These are phyloP conservation scores for Hyphopichia buzzinii DNA, from an alignment of 1,139 yeast genomes.

Conservation along the genomic window DNA sequence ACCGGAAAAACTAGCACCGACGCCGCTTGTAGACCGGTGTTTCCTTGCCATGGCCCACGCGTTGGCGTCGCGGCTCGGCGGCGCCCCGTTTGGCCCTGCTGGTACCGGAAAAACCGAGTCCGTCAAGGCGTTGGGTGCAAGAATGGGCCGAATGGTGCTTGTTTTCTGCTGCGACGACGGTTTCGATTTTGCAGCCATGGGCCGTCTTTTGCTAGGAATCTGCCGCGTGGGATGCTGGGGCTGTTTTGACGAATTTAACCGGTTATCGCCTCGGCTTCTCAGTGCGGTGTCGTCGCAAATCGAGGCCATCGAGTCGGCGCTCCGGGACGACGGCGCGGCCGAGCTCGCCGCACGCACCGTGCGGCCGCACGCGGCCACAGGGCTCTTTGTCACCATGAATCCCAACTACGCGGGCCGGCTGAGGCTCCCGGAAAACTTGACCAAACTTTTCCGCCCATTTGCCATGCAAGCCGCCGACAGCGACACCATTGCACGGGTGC, in stretches of 20 bases:
- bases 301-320: slow-evolving; percentile 64
- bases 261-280: slow-evolving; percentile 67
- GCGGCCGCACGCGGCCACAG: slow-evolving; percentile 52
- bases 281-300: slow-evolving; percentile 87
- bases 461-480: slow-evolving; percentile 76
- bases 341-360: slow-evolving; percentile 49
- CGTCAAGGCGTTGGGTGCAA: slow-evolving; percentile 78
- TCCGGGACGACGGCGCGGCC: slow-evolving; percentile 27
- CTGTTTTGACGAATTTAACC: slow-evolving; percentile 93
- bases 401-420: slow-evolving; percentile 88
- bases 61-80: slow-evolving; percentile 72
- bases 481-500: slow-evolving; percentile 65
- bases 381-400: slow-evolving; percentile 87
- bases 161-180: slow-evolving; percentile 92
- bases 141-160: slow-evolving; percentile 75
- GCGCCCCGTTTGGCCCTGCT: slow-evolving; percentile 94
- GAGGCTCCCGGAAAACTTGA: slow-evolving; percentile 80
- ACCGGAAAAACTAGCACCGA: slow-evolving; percentile 71
- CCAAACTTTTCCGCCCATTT: slow-evolving; percentile 72
- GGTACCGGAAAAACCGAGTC: slow-evolving; percentile 98
- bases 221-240: slow-evolving; percentile 92
- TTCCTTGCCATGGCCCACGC: slow-evolving; percentile 76
- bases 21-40: slow-evolving; percentile 68
- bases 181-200: slow-evolving; percentile 79
- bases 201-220: slow-evolving; percentile 77